Evolutionary conservation across 768 basidiomycete species (phyloP), one percentile per base, ranked within the genome.

Genomic region (Daedaleopsis nitida): DNA sequence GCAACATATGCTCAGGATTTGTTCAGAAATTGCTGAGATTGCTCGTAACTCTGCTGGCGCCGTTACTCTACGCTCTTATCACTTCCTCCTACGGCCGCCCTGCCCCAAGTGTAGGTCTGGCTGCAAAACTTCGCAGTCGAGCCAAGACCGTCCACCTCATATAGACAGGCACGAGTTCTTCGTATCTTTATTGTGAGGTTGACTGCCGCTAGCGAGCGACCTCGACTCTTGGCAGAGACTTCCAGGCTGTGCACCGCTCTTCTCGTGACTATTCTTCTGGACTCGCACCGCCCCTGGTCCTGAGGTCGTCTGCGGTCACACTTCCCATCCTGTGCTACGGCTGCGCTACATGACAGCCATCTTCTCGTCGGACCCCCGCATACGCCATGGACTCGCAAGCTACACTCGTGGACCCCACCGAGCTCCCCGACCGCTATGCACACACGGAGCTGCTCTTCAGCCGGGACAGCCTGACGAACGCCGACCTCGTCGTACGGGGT

Each of bases 351-450:
- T 34, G 14, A 13, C 3, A 37, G 24, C 3, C 32, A 35, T 42
- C 39, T 43, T 55, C 6, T 13, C 21, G 13, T 38, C 21, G 37
- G 0, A 34, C n/a, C 44, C 19, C 17, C 55, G n/a, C 51, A 3
- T 11, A 19, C 19, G 13, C 19, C 21, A 55, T 60, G 59, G 59
- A 60, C 27, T 44, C 59, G 8, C 59, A 54, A 24, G 23, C 48
- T 32, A 60, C 52, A 1, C 59, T 60, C 24, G 59, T 54, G 16
- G 43, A 60, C 52, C 5, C 24, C 12, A 43, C 51, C 23, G n/a
- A 35, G 21, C 45, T 59, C 16, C 50, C 59, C 24, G 59, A 55
- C n/a, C 59, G 59, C 43, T 47, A 27, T 23, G 59, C 59, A 19
- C 11, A 44, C 38, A 48, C 59, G 19, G 59, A 44, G 19, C 32